A percentile compares a stretch with the other conserved stretches of the same genome.
These are phyloP conservation scores for Nothopassalora personata DNA, from an alignment of 2,329 filamentous ascomycete genomes.

Conservation along the genomic window DNA sequence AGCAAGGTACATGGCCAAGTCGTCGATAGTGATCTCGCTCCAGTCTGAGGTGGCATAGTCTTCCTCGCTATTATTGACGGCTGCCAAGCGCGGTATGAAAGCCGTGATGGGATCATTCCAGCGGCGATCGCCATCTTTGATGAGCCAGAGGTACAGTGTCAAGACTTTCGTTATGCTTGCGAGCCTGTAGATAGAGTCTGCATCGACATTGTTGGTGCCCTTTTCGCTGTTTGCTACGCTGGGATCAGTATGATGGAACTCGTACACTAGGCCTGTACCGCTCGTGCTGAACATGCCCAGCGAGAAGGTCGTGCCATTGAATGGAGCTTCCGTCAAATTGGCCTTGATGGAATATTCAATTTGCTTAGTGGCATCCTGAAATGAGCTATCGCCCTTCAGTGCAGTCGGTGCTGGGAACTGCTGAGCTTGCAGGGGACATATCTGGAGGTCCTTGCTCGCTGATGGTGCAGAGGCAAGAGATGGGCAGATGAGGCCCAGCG, in stretches of 20 bases:
- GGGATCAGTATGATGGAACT: slow-evolving; percentile 16
- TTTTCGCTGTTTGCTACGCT: slow-evolving; percentile 8
- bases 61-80: slow-evolving; percentile 24
- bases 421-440: slow-evolving; percentile 21
- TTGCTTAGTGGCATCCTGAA: slow-evolving; percentile 9
- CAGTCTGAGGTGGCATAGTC: slow-evolving; percentile 39
- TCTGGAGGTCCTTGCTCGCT: not conserved
- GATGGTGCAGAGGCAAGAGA: not conserved
- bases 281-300: slow-evolving; percentile 15
- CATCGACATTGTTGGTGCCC: slow-evolving; percentile 14
- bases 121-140: slow-evolving; percentile 13
- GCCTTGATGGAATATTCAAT: slow-evolving; percentile 13
- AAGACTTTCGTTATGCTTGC: slow-evolving; percentile 19
- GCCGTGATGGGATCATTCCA: slow-evolving; percentile 38
- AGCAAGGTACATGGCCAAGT: slow-evolving; percentile 44
- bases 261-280: slow-evolving; percentile 10
- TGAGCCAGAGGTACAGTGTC: slow-evolving; percentile 19
- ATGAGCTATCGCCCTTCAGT: slow-evolving; percentile 8
- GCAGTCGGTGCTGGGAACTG: slow-evolving; percentile 15
- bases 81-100: slow-evolving; percentile 39
- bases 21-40: slow-evolving; percentile 45
- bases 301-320: slow-evolving; percentile 19
- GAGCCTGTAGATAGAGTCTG: slow-evolving; percentile 18
- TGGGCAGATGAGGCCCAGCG: not conserved
- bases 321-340: slow-evolving; percentile 12